Evolutionary conservation across 106 monocot species (phyloP).

Genomic region (Chionographis japonica): DNA sequence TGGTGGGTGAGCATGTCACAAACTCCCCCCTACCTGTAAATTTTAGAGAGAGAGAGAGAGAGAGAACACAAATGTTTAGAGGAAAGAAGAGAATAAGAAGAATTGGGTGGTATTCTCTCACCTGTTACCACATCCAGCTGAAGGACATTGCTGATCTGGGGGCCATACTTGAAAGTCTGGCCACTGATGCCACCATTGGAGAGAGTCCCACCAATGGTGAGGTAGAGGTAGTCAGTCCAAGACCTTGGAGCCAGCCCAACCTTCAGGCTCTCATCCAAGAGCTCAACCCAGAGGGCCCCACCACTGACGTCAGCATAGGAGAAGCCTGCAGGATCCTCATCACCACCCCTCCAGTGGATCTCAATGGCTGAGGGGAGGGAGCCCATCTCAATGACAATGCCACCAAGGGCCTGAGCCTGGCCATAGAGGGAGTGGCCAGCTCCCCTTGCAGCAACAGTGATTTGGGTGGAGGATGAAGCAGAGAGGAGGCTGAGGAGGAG

Average conservation of each 20-base stretch:
- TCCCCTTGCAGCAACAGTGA: conserved; percentile 49
- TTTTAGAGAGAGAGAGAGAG: neutral
- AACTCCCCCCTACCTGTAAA: conserved; percentile 47
- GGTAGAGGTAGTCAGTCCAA: conserved; percentile 10
- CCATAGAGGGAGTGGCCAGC: conserved; percentile 55
- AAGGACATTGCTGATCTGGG: conserved; percentile 32
- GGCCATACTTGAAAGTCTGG: conserved; percentile 30
- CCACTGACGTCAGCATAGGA: conserved; percentile 6
- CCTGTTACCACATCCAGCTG: conserved; percentile 30
- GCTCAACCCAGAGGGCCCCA: conserved; percentile 5
- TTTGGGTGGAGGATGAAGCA: conserved; percentile 14
- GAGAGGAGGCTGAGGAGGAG: conserved; percentile 37
- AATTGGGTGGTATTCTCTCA: neutral
- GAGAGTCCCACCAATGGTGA: conserved; percentile 30
- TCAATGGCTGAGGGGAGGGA: neutral
- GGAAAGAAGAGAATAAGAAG: no score
- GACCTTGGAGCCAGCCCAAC: conserved; percentile 5
- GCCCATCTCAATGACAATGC: conserved; percentile 14
- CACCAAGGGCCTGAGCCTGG: conserved; percentile 11
- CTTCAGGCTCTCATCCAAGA: neutral
- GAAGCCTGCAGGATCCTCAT: no score
- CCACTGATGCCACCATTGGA: conserved; percentile 29
- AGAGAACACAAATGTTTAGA: no score
- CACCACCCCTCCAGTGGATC: neutral
- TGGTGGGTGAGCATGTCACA: conserved; percentile 40